Evolutionary conservation across 164 flowering plant genomes (phyloP), one percentile per base, ranked within the genome.

Genomic region (Malania oleifera): DNA sequence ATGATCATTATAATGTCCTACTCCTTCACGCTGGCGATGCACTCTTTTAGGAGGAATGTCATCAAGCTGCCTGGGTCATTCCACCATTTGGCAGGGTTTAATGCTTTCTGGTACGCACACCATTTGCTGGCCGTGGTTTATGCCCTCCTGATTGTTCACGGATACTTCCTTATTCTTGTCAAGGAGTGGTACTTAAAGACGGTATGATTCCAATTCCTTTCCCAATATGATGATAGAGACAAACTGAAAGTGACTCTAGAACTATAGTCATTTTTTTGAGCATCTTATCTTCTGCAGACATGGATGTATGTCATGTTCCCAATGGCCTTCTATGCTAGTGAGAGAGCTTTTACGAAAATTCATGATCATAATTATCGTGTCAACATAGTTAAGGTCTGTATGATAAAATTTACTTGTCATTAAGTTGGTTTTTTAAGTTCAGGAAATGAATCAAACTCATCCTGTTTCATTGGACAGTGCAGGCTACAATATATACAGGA

Each of bases 71-170:
- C 88, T 0, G 60, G 77, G 66, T 80, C 82, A 0, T 72, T 95
- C 48, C 79, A 77, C 59, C 74, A 67, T 50, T 64, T 90, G 63
- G 93, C 97, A 2, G 99, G 99, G n/a, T 91, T 95, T 56, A 95
- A 88, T 62, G 70, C 99, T 46, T 95, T 95, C 62, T 95, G 99
- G 99, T 90, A 90, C 62, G 83, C 97, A 0, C 99, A 95, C 72
- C 99, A 95, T 75, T 67, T 95, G 73, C 82, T 95, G 27, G 73
- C 60, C 37, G 11, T 95, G 41, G 96, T 73, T 24, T 95, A 90
- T 58, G 18, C 71, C 55, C 85, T 90, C 57, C 57, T 90, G 40
- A 20, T 86, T 35, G 6, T 78, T 44, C 99, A 95, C 57, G 87
- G 89, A 47, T 73, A 74, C 79, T 75, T 71, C 77, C 49, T 91